These are phyloP conservation scores for Blastocystis sp. DNA, from an alignment of 352 stramenopile genomes.

Conservation along the genomic window DNA sequence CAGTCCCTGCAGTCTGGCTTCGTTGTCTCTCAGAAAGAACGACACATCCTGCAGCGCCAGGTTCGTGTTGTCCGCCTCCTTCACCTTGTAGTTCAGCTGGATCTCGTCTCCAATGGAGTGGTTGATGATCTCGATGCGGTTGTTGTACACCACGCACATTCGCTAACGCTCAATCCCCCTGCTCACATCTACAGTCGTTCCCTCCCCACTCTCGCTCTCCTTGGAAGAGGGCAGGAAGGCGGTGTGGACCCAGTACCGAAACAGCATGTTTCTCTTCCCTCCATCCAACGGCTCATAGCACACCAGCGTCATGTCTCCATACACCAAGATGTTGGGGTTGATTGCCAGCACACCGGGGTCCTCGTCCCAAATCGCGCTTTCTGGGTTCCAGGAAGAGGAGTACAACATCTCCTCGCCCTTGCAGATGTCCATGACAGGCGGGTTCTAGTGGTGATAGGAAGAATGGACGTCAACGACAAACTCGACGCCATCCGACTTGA, in stretches of 20 bases:
- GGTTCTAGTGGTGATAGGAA: neutral
- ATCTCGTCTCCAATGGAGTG: neutral
- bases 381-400: constrained; percentile 1
- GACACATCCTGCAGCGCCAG: constrained; percentile 52
- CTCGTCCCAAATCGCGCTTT: constrained; percentile 54
- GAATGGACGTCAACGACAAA: neutral
- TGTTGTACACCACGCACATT: constrained; percentile 63
- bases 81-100: constrained; percentile 57
- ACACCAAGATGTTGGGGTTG: constrained; percentile 12
- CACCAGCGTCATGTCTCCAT: constrained; percentile 55
- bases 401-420: constrained; percentile 40
- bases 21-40: constrained; percentile 40
- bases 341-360: constrained; percentile 20
- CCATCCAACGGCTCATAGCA: constrained; percentile 46
- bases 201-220: neutral
- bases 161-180: neutral
- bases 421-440: constrained; percentile 38
- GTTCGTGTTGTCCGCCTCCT: constrained; percentile 17
- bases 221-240: constrained; percentile 56
- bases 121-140: constrained; percentile 59
- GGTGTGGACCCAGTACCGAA: constrained; percentile 57
- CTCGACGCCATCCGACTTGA: constrained; percentile 21
- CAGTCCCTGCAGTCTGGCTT: constrained; percentile 30
- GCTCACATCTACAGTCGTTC: neutral
- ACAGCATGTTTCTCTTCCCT: constrained; percentile 17